Percentiles rank a stretch among this genome's conserved stretches.
Evolutionary conservation across 306 rosid genomes (phyloP).

Genomic region (peach (Prunus persica)): DNA sequence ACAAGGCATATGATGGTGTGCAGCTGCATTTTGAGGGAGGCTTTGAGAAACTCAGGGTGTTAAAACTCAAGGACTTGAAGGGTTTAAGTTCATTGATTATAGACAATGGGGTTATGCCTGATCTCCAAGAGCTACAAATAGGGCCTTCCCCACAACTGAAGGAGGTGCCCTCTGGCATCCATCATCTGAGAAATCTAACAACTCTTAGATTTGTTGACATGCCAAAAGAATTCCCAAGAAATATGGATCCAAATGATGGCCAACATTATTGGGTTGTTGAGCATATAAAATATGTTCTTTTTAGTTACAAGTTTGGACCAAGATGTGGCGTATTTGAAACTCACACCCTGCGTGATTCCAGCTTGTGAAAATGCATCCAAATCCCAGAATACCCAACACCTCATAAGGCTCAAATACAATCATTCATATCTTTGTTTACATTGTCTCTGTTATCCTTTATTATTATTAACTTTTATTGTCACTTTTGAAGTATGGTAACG

Average conservation of each 20-base stretch:
- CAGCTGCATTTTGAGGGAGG: conserved; percentile 12
- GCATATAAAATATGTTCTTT: background rate
- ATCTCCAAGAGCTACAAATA: background rate
- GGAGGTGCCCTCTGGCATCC: conserved; percentile 1
- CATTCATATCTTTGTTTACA: no score
- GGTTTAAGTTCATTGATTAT: background rate
- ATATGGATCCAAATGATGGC: background rate
- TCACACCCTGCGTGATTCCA: background rate
- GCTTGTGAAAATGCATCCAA: background rate
- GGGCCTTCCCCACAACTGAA: conserved; percentile 1
- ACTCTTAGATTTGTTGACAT: background rate
- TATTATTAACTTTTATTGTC: no score
- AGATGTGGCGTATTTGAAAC: background rate
- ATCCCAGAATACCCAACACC: background rate
- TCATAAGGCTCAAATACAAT: background rate
- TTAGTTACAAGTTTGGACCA: background rate
- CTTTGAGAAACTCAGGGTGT: background rate
- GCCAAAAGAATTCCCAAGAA: background rate
- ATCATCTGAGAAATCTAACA: background rate
- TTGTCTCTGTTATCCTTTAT: no score
- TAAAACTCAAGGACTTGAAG: background rate
- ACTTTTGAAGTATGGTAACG: no score
- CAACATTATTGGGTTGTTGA: background rate
- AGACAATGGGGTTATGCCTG: background rate
- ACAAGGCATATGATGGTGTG: background rate